phyloP scores from a whole-genome alignment of 768 basidiomycete genomes.

The Scleroderma bovista region DNA sequence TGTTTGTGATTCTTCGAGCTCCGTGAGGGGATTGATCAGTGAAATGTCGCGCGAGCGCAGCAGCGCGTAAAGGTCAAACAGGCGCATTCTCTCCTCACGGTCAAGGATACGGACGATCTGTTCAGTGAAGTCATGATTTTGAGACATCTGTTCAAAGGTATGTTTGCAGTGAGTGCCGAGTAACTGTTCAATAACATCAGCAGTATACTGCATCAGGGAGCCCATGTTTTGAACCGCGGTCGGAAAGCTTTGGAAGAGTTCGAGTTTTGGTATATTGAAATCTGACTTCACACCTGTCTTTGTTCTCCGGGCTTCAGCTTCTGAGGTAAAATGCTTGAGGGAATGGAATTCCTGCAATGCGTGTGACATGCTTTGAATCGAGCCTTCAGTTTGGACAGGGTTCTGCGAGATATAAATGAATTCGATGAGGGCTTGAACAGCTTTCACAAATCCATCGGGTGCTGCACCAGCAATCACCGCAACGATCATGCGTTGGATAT shows the following conservation, averaged over 20 bases:
- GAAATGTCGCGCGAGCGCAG: neutral
- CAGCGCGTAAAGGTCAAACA: constrained; percentile 1
- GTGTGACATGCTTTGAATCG: constrained; percentile 4
- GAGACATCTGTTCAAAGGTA: constrained; percentile 20
- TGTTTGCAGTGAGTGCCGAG: constrained; percentile 26
- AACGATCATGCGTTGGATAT: constrained; percentile 34
- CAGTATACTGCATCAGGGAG: constrained; percentile 21
- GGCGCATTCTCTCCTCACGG: constrained; percentile 4
- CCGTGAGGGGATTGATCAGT: too few relatives aligned
- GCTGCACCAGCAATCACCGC: neutral
- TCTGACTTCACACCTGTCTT: constrained; percentile 1
- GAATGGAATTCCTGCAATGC: constrained; percentile 9
- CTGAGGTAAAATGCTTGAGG: constrained; percentile 11
- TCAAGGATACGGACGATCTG: constrained; percentile 16
- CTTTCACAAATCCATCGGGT: neutral
- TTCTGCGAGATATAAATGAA: constrained; percentile 23
- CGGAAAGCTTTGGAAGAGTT: constrained; percentile 9
- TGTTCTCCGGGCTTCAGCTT: constrained; percentile 1
- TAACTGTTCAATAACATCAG: constrained; percentile 21
- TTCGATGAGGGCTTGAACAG: constrained; percentile 14
- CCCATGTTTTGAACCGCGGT: constrained; percentile 12
- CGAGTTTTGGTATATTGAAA: constrained; percentile 21
- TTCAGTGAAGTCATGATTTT: constrained; percentile 16
- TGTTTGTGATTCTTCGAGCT: too few relatives aligned
- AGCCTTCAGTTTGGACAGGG: constrained; percentile 3